Evolutionary conservation across 2,329 filamentous ascomycete genomes (phyloP).

Genomic region (Xenoacremonium recifei): DNA sequence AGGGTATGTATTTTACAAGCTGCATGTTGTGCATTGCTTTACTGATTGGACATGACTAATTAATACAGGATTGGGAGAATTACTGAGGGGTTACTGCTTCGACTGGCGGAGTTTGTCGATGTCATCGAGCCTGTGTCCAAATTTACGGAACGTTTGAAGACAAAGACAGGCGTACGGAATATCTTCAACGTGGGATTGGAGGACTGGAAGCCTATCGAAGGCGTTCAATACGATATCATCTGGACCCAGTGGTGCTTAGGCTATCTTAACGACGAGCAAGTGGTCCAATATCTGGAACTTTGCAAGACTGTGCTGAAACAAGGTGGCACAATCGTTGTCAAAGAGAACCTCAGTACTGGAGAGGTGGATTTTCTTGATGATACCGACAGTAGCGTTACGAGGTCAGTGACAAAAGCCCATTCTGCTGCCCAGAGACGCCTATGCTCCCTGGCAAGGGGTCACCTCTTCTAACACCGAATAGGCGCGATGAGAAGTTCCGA

Average conservation of each 20-base stretch:
- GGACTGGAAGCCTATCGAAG: conserved; percentile 56
- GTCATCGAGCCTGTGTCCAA: conserved; percentile 82
- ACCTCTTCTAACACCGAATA: too few species aligned
- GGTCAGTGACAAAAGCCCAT: too few species aligned
- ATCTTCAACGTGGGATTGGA: conserved; percentile 75
- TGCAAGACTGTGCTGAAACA: conserved; percentile 47
- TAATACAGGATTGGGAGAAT: conserved; percentile 73
- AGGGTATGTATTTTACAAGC: conserved; percentile 29
- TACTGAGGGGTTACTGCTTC: conserved; percentile 72
- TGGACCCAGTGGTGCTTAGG: conserved; percentile 92
- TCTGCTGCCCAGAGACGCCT: too few species aligned
- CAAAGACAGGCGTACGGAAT: conserved; percentile 55
- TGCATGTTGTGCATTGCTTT: too few species aligned
- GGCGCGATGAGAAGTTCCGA: conserved; percentile 72
- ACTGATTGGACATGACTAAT: too few species aligned
- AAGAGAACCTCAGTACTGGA: conserved; percentile 68
- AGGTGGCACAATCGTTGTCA: conserved; percentile 35
- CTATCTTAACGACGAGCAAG: conserved; percentile 72
- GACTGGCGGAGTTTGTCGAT: conserved; percentile 71
- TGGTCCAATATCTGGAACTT: conserved; percentile 64
- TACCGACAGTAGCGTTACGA: conserved; percentile 73
- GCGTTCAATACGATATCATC: conserved; percentile 69
- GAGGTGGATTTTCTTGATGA: conserved; percentile 70
- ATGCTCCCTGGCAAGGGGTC: too few species aligned
- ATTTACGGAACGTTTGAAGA: conserved; percentile 66